Conservation (phyloP, 2,329 filamentous ascomycete species). For the Thelonectria olida region DNA sequence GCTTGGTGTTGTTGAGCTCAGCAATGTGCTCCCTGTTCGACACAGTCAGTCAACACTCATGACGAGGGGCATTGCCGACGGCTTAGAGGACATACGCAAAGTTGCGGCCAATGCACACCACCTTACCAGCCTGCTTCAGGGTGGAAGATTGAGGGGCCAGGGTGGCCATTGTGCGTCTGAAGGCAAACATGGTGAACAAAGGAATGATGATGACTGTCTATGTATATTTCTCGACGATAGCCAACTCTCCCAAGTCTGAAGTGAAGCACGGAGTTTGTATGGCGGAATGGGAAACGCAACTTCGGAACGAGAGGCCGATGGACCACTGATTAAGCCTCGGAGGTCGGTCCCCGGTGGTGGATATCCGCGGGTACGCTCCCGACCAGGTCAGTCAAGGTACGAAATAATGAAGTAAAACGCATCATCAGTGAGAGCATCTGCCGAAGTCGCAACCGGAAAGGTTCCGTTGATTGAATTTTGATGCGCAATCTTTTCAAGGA, state of each 20-base stretch:
- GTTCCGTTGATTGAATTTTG: no score
- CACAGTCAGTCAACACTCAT: conserved; percentile 19
- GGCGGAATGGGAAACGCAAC: conserved; percentile 17
- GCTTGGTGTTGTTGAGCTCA: conserved; percentile 86
- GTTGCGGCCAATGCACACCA: conserved; percentile 94
- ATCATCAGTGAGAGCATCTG: background rate
- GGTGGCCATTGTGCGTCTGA: conserved; percentile 50
- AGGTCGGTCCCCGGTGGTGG: conserved; percentile 27
- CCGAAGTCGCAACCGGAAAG: background rate
- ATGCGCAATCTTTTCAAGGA: no score
- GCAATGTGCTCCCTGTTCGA: conserved; percentile 82
- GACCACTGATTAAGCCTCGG: conserved; percentile 39
- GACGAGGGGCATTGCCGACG: conserved; percentile 16
- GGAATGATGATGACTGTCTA: background rate
- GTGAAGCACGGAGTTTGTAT: background rate
- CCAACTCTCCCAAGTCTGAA: no score
- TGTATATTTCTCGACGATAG: no score
- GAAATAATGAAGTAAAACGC: no score
- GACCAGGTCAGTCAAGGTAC: no score
- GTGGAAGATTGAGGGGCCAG: conserved; percentile 52
- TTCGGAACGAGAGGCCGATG: conserved; percentile 36
- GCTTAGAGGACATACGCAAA: conserved; percentile 76
- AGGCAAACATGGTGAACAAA: conserved; percentile 45
- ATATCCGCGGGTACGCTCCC: conserved; percentile 14
- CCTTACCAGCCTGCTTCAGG: conserved; percentile 70